Evolutionary conservation across 2,329 filamentous ascomycete species (phyloP), one percentile per base, ranked within the genome.

Genomic region (Tolypocladium guangdongense): DNA sequence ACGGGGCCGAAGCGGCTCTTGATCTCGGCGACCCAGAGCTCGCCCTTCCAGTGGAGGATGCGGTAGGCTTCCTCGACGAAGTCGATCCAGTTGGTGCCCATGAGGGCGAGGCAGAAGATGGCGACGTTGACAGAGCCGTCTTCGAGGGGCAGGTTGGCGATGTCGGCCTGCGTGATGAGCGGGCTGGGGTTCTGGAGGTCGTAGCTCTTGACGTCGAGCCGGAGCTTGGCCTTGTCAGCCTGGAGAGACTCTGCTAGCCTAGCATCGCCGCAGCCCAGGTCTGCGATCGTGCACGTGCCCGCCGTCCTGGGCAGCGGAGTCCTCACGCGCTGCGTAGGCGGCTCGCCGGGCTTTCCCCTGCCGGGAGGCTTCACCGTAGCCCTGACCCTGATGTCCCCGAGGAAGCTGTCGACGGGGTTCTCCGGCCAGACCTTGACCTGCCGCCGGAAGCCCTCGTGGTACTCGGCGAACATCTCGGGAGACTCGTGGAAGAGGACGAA

Each of bases 1-100:
- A 65, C 62, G 59, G 73, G 76, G 49, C 63, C 70, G 66, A 99
- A 97, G 35, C 93, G 87, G 59, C 83, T 89, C 74, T 97, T 97
- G 71, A 99, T 96, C 73, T 99, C 93, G 49, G 90, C 88, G 51
- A 99, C 82, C 93, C 93, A 99, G 52, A 96, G 83, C 75, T 99
- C 93, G 60, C 93, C 93, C 65, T 93, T 92, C 81, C 90, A 91
- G 65, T 90, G 86, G 57, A 99, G 79, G 51, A 97, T 78, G 52
- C 93, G 85, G 75, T 90, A 95, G 16, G 92, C 92, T 73, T 99
- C 93, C 71, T 97, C 93, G 63, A 99, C 81, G 68, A 99, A 97
- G 62, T 90, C 85, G 52, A 95, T 81, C 92, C 93, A 99, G 73
- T 99, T 99, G 53, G 93, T 99, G 65, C 93, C 93, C 93, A 99